Percentiles rank a stretch among this genome's conserved stretches.
Conservation (phyloP, 768 basidiomycete genomes). For the Bullera alba region DNA sequence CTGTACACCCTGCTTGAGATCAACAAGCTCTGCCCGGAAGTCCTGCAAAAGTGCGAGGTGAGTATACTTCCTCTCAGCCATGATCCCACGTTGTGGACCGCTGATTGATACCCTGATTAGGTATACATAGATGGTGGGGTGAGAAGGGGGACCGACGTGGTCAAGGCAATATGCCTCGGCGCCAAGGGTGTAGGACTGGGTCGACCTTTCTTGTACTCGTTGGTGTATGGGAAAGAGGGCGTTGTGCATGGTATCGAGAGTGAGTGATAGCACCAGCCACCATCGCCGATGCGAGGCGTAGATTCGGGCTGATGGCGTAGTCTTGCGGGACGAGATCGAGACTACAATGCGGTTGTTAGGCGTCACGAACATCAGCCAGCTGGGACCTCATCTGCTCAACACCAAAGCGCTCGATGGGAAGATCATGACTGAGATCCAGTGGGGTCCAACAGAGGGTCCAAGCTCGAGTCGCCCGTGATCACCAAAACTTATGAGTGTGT, state of each 20-base stretch:
- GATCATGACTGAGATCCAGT: slow-evolving; percentile 2
- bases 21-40: slow-evolving; percentile 64
- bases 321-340: slow-evolving; percentile 49
- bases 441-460: neutral
- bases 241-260: slow-evolving; percentile 45
- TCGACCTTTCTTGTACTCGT: slow-evolving; percentile 47
- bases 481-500: too few relatives aligned
- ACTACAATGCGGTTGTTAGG: slow-evolving; percentile 49
- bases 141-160: slow-evolving; percentile 73
- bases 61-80: neutral
- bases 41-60: slow-evolving; percentile 59
- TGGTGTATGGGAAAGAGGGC: slow-evolving; percentile 47
- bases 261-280: slow-evolving; percentile 13
- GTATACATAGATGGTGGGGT: slow-evolving; percentile 84
- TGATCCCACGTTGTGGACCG: neutral
- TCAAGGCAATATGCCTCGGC: slow-evolving; percentile 76
- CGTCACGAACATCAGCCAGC: slow-evolving; percentile 45
- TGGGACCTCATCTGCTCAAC: slow-evolving; percentile 44
- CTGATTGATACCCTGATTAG: slow-evolving; percentile 7
- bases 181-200: slow-evolving; percentile 46
- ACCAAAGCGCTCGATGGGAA: slow-evolving; percentile 15
- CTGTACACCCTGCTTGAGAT: slow-evolving; percentile 63
- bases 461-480: too few relatives aligned
- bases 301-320: slow-evolving; percentile 17
- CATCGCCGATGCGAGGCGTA: neutral